phyloP scores from a whole-genome alignment of 495 filamentous ascomycete genomes.

The Platismatia glauca region DNA sequence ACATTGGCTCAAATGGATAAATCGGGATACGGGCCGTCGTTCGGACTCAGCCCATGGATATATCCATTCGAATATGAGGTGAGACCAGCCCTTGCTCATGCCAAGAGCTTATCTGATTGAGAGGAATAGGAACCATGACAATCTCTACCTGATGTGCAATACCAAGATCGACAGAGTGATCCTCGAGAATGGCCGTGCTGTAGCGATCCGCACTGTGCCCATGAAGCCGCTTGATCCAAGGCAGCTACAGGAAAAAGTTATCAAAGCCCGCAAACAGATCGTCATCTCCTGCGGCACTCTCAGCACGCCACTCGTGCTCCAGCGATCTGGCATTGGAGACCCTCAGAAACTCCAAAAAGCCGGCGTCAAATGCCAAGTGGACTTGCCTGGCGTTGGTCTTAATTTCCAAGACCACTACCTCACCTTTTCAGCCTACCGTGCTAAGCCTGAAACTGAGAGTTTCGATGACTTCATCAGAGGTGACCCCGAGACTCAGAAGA shows the following conservation, averaged over 20 bases:
- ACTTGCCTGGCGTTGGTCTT: slow-evolving; percentile 72
- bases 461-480: slow-evolving; percentile 78
- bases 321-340: slow-evolving; percentile 62
- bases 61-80: slow-evolving; percentile 56
- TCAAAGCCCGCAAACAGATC: slow-evolving; percentile 67
- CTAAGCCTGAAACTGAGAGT: slow-evolving; percentile 67
- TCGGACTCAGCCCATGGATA: slow-evolving; percentile 72
- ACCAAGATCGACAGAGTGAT: slow-evolving; percentile 79
- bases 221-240: slow-evolving; percentile 44
- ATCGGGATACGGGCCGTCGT: slow-evolving; percentile 33
- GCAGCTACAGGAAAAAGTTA: slow-evolving; percentile 44
- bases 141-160: slow-evolving; percentile 67
- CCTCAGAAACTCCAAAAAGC: slow-evolving; percentile 62
- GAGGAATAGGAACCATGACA: slow-evolving; percentile 42
- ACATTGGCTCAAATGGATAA: slow-evolving; percentile 58
- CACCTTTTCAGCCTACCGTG: slow-evolving; percentile 65
- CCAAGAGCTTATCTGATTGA: background rate
- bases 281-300: slow-evolving; percentile 74
- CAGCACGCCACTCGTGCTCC: slow-evolving; percentile 68
- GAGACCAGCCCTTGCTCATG: background rate
- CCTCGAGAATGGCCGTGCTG: slow-evolving; percentile 59
- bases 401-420: slow-evolving; percentile 87
- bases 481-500: slow-evolving; percentile 59
- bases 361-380: slow-evolving; percentile 61
- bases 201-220: slow-evolving; percentile 50